phyloP scores from a whole-genome alignment of 1,284 basidiomycete species.

The Acaromyces ingoldii region DNA sequence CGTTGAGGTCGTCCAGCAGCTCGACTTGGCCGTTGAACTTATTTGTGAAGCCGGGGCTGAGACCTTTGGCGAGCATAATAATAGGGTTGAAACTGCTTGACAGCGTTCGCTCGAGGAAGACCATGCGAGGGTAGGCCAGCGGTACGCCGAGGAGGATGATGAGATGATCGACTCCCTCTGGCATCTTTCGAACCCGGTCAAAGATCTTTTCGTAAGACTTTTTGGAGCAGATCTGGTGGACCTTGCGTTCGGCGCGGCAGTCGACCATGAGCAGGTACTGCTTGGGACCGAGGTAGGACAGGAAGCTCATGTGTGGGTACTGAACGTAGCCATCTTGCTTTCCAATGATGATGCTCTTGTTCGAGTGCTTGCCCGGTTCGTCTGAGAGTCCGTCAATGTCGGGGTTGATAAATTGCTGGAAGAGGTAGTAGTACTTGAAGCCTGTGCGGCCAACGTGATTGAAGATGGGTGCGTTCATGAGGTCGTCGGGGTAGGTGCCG shows the following conservation, averaged over 20 bases:
- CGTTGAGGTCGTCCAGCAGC: constrained; percentile 57
- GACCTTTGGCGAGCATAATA: constrained; percentile 41
- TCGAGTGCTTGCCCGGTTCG: constrained; percentile 17
- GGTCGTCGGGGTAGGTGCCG: constrained; percentile 61
- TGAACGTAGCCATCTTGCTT: constrained; percentile 40
- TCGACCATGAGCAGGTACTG: constrained; percentile 46
- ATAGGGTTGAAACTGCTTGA: constrained; percentile 40
- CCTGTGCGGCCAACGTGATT: constrained; percentile 38
- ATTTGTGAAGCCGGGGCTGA: constrained; percentile 43
- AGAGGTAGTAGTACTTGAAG: constrained; percentile 48
- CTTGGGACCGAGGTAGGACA: constrained; percentile 46
- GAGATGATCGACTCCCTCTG: constrained; percentile 42
- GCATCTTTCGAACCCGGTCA: constrained; percentile 30
- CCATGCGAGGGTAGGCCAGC: constrained; percentile 49
- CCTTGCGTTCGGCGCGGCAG: constrained; percentile 47
- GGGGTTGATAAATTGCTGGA: constrained; percentile 47
- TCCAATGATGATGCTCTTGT: constrained; percentile 39
- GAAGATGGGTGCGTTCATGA: constrained; percentile 44
- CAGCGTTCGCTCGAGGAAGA: constrained; percentile 45
- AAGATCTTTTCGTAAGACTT: constrained; percentile 40
- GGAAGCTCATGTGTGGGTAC: constrained; percentile 40
- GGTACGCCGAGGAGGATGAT: constrained; percentile 50
- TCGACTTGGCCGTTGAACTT: constrained; percentile 50
- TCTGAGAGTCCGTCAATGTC: constrained; percentile 33
- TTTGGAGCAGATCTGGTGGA: constrained; percentile 42